A percentile compares a stretch with the other conserved stretches of the same genome.
Conservation (phyloP, 1,284 basidiomycete genomes). For the Xanthoconium separans region DNA sequence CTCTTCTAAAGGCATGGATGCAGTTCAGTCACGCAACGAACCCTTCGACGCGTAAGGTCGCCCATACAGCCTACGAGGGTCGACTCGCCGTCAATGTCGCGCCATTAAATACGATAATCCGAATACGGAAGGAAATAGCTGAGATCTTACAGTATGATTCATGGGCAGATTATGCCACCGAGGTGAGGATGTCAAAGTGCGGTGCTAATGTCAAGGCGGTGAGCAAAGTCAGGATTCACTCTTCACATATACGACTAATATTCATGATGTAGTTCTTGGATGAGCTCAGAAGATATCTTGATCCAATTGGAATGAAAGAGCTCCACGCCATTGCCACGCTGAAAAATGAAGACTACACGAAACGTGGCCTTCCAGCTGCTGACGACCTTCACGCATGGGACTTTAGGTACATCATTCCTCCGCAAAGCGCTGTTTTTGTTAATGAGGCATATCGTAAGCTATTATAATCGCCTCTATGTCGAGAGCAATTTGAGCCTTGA, state of each 20-base stretch:
- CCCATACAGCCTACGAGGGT: constrained; percentile 63
- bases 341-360: constrained; percentile 69
- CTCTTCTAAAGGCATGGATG: no score
- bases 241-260: background rate
- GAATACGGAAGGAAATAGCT: constrained; percentile 67
- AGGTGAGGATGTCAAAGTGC: constrained; percentile 81
- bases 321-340: constrained; percentile 62
- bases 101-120: constrained; percentile 61
- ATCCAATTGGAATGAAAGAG: constrained; percentile 69
- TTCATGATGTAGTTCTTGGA: constrained; percentile 53
- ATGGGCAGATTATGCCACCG: constrained; percentile 80
- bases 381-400: constrained; percentile 72
- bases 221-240: constrained; percentile 16
- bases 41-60: constrained; percentile 63
- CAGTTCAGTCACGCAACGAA: constrained; percentile 75
- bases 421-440: no score
- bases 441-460: constrained; percentile 31
- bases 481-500: constrained; percentile 69
- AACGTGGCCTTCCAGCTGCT: constrained; percentile 59
- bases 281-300: constrained; percentile 70
- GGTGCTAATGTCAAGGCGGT: constrained; percentile 41
- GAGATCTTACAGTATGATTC: constrained; percentile 67
- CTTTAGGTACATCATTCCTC: constrained; percentile 37
- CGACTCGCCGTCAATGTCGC: constrained; percentile 67
- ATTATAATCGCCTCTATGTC: constrained; percentile 70